Percentiles rank a stretch among this genome's conserved stretches.
Conservation (phyloP, 1,284 basidiomycete genomes). For the Agroathelia rolfsii region DNA sequence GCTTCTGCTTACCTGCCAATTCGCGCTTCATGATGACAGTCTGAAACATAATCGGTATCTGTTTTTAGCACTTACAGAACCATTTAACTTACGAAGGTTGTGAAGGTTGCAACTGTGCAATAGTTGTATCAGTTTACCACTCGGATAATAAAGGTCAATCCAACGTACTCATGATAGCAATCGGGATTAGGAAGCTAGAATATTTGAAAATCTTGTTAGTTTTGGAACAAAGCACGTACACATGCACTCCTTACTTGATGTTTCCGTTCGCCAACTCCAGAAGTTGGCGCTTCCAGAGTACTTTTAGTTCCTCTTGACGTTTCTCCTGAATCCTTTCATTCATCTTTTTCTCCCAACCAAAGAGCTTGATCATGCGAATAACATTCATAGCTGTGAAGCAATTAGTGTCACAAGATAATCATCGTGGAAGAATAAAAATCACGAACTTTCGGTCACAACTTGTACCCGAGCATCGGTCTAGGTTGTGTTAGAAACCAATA, state of each 20-base stretch:
- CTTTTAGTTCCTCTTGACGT: conserved; percentile 13
- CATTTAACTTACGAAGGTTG: conserved; percentile 12
- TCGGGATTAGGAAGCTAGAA: background rate
- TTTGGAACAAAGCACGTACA: conserved; percentile 13
- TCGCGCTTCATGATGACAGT: conserved; percentile 12
- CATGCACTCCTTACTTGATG: conserved; percentile 23
- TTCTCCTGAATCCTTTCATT: conserved; percentile 35
- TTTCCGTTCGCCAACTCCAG: conserved; percentile 24
- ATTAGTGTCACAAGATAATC: conserved; percentile 8
- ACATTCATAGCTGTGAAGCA: no score
- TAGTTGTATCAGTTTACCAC: no score
- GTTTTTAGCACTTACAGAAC: conserved; percentile 6
- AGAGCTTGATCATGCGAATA: conserved; percentile 60
- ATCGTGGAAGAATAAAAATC: conserved; percentile 10
- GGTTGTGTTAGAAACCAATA: no score
- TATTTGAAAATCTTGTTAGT: conserved; percentile 12
- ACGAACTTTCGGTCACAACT: no score
- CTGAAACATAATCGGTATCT: conserved; percentile 10
- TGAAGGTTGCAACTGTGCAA: conserved; percentile 22
- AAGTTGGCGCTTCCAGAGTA: conserved; percentile 8
- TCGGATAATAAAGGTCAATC: conserved; percentile 20
- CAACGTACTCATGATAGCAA: conserved; percentile 14
- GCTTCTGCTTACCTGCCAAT: conserved; percentile 13
- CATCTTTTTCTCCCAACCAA: conserved; percentile 56
- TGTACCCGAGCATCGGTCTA: no score